Conservation (phyloP, 768 basidiomycete genomes). For the Macrocybe gigantea region DNA sequence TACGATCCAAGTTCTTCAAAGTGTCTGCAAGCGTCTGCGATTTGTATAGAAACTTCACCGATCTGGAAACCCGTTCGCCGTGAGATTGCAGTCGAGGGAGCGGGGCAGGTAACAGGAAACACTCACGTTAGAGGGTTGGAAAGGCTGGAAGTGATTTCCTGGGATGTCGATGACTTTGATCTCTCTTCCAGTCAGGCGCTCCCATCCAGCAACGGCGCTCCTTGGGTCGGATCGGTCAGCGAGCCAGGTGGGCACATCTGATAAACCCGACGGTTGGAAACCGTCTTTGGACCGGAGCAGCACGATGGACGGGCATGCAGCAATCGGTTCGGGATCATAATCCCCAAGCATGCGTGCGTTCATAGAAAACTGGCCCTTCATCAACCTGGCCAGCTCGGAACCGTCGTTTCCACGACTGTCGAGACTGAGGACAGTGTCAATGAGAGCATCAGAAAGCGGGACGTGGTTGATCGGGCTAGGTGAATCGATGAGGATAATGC, state of each 20-base stretch:
- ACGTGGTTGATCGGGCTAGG: slow-evolving; percentile 50
- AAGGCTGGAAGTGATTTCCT: slow-evolving; percentile 62
- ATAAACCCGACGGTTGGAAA: slow-evolving; percentile 25
- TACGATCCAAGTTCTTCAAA: no score
- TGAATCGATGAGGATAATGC: slow-evolving; percentile 63
- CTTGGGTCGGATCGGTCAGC: slow-evolving; percentile 32
- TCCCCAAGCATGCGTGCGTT: slow-evolving; percentile 39
- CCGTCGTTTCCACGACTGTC: slow-evolving; percentile 16
- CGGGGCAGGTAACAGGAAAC: background rate
- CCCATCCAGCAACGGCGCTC: slow-evolving; percentile 40
- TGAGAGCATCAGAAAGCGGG: slow-evolving; percentile 45
- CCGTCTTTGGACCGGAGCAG: slow-evolving; percentile 50
- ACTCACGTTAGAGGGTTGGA: slow-evolving; percentile 44
- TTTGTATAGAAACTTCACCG: slow-evolving; percentile 20
- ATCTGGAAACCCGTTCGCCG: slow-evolving; percentile 15
- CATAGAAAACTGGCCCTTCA: slow-evolving; percentile 43
- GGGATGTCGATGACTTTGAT: slow-evolving; percentile 50
- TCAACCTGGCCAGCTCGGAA: slow-evolving; percentile 25
- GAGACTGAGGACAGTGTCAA: slow-evolving; percentile 39
- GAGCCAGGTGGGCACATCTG: slow-evolving; percentile 47
- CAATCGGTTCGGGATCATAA: slow-evolving; percentile 33
- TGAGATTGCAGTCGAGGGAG: background rate
- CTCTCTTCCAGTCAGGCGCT: slow-evolving; percentile 25
- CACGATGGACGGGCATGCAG: slow-evolving; percentile 30
- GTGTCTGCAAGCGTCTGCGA: slow-evolving; percentile 13